phyloP scores from a whole-genome alignment of 2,329 filamentous ascomycete species.

The Pseudogymnoascus sp. region DNA sequence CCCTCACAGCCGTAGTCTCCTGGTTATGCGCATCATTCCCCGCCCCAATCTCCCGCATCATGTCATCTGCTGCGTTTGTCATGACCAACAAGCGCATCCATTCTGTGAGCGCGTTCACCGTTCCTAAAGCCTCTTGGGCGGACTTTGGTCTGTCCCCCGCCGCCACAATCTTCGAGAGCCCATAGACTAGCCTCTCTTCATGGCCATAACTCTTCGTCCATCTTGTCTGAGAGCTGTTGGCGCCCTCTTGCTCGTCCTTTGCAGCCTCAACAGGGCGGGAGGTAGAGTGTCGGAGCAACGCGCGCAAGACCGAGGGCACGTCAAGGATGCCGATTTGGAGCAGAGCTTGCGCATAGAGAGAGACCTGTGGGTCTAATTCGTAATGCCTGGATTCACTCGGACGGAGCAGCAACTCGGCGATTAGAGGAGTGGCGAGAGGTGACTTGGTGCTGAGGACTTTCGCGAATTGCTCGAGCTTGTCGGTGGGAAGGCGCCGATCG shows the following conservation, averaged over 20 bases:
- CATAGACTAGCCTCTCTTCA: conserved; percentile 28
- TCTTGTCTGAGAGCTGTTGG: conserved; percentile 23
- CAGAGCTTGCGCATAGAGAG: conserved; percentile 51
- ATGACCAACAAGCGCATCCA: conserved; percentile 53
- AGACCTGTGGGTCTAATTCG: conserved; percentile 48
- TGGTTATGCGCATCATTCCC: conserved; percentile 37
- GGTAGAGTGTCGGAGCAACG: conserved; percentile 46
- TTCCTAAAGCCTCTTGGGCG: conserved; percentile 40
- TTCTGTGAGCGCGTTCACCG: conserved; percentile 42
- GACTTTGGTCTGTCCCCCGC: conserved; percentile 42
- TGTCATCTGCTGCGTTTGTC: conserved; percentile 40
- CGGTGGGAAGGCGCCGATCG: conserved; percentile 41
- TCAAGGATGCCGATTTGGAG: conserved; percentile 44
- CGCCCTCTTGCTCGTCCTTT: conserved; percentile 18
- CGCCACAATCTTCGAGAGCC: conserved; percentile 27
- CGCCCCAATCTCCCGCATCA: conserved; percentile 34
- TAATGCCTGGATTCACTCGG: conserved; percentile 38
- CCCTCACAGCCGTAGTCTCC: conserved; percentile 53
- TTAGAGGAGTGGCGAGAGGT: conserved; percentile 41
- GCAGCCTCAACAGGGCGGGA: conserved; percentile 17
- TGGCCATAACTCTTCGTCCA: conserved; percentile 50
- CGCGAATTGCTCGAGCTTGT: conserved; percentile 45
- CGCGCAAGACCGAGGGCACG: conserved; percentile 45
- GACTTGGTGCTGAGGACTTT: conserved; percentile 42
- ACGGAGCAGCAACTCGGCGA: conserved; percentile 52